A percentile compares a stretch with the other conserved stretches of the same genome.
phyloP scores from a whole-genome alignment of 495 filamentous ascomycete species.

The Cercophora scortea region DNA sequence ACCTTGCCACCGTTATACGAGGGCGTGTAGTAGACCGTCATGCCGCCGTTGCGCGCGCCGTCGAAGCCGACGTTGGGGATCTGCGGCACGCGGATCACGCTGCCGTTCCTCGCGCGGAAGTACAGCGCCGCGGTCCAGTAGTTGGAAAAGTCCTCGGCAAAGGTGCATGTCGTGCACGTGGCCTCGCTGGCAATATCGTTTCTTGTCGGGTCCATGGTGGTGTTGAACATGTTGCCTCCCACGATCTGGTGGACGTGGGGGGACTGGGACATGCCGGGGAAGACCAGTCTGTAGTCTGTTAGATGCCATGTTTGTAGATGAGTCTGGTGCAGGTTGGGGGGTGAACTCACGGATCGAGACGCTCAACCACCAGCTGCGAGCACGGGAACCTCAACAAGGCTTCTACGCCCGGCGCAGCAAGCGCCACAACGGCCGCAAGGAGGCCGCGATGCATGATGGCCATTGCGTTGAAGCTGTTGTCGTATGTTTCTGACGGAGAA shows the following conservation, averaged over 20 bases:
- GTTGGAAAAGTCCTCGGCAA: slow-evolving; percentile 33
- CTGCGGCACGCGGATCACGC: slow-evolving; percentile 28
- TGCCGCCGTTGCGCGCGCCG: slow-evolving; percentile 22
- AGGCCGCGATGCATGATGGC: neutral
- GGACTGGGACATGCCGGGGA: slow-evolving; percentile 12
- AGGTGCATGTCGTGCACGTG: slow-evolving; percentile 29
- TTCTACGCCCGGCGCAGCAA: neutral
- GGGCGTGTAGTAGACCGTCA: slow-evolving; percentile 37
- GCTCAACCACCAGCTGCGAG: slow-evolving; percentile 8
- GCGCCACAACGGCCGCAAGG: neutral
- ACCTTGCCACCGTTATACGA: slow-evolving; percentile 22
- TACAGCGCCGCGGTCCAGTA: slow-evolving; percentile 38
- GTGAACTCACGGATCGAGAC: slow-evolving; percentile 8
- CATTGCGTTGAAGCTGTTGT: too few relatives aligned
- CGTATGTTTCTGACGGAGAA: too few relatives aligned
- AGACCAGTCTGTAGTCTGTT: slow-evolving; percentile 6
- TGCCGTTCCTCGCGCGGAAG: slow-evolving; percentile 31
- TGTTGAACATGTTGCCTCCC: slow-evolving; percentile 24
- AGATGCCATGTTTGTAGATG: too few relatives aligned
- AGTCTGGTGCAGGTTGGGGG: too few relatives aligned
- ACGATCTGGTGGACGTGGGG: slow-evolving; percentile 21
- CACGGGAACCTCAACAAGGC: slow-evolving; percentile 53
- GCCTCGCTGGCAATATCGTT: slow-evolving; percentile 12
- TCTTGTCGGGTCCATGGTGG: slow-evolving; percentile 19
- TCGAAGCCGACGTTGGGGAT: slow-evolving; percentile 14